phyloP scores from a whole-genome alignment of 257 asterid genomes.

The Solanum pennellii region DNA sequence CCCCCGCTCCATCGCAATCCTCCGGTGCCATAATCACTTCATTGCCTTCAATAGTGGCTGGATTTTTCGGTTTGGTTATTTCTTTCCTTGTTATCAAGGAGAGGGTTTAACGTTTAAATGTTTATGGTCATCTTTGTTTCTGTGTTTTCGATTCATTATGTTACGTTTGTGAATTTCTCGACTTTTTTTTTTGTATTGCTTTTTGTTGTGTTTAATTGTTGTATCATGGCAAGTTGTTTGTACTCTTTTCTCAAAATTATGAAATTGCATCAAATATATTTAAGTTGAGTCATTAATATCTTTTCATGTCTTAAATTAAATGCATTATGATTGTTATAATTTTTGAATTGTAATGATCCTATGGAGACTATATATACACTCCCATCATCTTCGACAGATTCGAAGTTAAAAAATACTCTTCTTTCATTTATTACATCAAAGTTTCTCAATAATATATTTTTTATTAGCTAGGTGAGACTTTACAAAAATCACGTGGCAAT shows the following conservation, averaged over 20 bases:
- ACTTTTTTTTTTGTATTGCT: background rate
- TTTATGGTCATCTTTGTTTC: background rate
- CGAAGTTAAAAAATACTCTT: no score
- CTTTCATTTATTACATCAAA: no score
- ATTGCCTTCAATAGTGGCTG: background rate
- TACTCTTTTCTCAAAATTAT: background rate
- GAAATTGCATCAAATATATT: background rate
- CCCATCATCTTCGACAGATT: fast-evolving
- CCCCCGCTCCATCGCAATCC: background rate
- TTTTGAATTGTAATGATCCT: background rate
- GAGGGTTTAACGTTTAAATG: background rate
- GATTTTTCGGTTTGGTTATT: background rate
- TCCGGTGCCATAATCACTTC: background rate
- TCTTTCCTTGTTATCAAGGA: conserved; percentile 1
- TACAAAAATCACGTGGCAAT: fast-evolving
- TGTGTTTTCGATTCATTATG: background rate
- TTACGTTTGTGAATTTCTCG: background rate
- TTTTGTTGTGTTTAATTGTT: background rate
- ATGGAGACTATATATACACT: no score
- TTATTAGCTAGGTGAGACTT: background rate
- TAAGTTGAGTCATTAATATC: background rate
- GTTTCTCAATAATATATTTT: no score
- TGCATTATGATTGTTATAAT: background rate
- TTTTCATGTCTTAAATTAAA: background rate
- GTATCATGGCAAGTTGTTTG: background rate